Base-by-base conservation (phyloP, 768 basidiomycete species). In the Dentipellis fragilis region DNA sequence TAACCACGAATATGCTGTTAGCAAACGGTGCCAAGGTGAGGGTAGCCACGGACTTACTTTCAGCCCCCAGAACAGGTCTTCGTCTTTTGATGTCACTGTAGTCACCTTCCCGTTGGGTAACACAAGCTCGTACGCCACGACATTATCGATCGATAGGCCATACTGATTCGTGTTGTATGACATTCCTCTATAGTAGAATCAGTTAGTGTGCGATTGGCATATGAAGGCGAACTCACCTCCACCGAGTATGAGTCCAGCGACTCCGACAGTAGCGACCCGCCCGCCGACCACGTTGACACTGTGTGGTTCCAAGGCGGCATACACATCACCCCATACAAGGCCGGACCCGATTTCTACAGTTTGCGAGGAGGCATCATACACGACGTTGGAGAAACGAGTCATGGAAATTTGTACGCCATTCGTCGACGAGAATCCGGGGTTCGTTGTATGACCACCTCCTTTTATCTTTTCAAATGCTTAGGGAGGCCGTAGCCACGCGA, bases 391-490 rank as follows among this genome's bases (percentile, higher is more conserved):
- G 62, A 84, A 81, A 2, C 72, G 67, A 40, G 58, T 64, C 79
- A 84, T 77, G 8, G 78, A 67, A 7, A 85, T 83, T 12, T 80
- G 80, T 10, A 85, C 75, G 35, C 82, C 83, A 1, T 64, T 58
- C 0, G 83, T 84, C 0, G 84, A 85, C 0, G 81, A 81, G 57
- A 83, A 83, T 1, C 76, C 76, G 0, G 72, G 75, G 61, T 82
- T 83, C 3, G 72, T 62, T 1, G 76, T 57, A 64, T 85, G 83
- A 0, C 83, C 83, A 14, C 80, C 83, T 16, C 81, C 77, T 64
- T 82, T 85, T 52, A 84, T 75, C 82, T 81, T 19, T 12, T 11
- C 10, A 6, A 14, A 38, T n/a, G 10, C 8, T 51, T 29, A 29
- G 6, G 6, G 29, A 29, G 29, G 6, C 29, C 29, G 29, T 29